Evolutionary conservation across 331 rosid genomes (phyloP), one percentile per base, ranked within the genome.

Genomic region (Malus hybrid): DNA sequence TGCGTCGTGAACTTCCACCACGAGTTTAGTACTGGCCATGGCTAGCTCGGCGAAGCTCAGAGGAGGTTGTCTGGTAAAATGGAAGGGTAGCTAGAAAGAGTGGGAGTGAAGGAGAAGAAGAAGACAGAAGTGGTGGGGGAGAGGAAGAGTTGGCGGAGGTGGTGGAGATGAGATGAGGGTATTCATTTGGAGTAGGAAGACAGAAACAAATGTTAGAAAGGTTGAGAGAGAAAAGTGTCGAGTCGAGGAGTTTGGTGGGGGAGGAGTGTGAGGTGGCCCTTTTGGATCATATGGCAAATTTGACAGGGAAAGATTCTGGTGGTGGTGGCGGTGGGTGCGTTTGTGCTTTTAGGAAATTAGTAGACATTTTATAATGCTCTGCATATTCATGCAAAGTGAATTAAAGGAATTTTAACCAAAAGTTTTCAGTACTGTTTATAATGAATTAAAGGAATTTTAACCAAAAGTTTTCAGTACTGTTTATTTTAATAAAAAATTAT

Each of bases 1-100:
- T 0, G 99, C 99, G 50, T 86, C 88, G 19, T 87, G 85, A 57
- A 92, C 88, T 77, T 92, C 97, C 9, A 92, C 92, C 27, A 92
- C 87, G 19, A 94, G 90, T 59, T 80, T 94, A 73, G 78, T 61
- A 95, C 86, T 90, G 77, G 52, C 73, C 86, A 29, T 60, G 34
- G 56, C 34, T 32, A 54, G 18, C 57, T 44, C 20, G 22, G 57
- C 10, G 57, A 10, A 67, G 65, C 6, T 34, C 32, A 22, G 7
- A 39, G 3, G 24, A 24, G 24, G 24, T 56, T 64, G 27, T 77
- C 78, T 36, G 19, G 14, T 19, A 6, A 56, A 57, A 39, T 5
- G 55, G 19, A 69, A 44, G 32, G 10, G 54, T 6, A 67, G 71
- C 20, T 65, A 42, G 48, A 57, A 65, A 72, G 79, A 32, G 80